These are phyloP conservation scores for Metschnikowia shivogae DNA, from an alignment of 805 yeast genomes.

Conservation along the genomic window DNA sequence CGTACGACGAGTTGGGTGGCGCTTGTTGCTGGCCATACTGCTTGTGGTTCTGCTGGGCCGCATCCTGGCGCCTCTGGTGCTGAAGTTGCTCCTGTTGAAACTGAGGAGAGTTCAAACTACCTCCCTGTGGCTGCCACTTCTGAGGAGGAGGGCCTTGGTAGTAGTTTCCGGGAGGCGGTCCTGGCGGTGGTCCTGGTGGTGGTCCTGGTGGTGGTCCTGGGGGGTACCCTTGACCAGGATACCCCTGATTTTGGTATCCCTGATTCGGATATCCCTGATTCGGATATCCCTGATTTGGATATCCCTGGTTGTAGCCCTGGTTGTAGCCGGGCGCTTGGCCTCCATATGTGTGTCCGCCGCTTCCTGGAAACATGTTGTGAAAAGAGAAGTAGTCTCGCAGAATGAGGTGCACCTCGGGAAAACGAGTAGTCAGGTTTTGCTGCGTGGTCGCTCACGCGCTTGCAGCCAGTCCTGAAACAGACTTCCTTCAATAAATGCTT, in stretches of 20 bases:
- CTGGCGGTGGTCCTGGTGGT: constrained; percentile 21
- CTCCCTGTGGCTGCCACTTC: constrained; percentile 15
- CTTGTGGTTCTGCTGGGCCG: constrained; percentile 7
- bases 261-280: constrained; percentile 6
- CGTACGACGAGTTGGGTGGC: constrained; percentile 17
- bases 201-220: constrained; percentile 9
- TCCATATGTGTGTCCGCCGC: constrained; percentile 18
- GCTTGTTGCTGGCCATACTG: constrained; percentile 15
- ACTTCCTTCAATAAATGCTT: too few species aligned
- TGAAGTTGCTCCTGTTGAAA: constrained; percentile 16
- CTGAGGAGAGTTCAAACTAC: constrained; percentile 15
- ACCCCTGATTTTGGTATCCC: constrained; percentile 3
- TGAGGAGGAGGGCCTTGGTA: constrained; percentile 19
- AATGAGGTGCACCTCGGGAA: background rate
- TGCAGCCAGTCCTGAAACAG: too few species aligned
- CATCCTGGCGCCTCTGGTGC: constrained; percentile 17
- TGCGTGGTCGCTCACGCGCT: too few species aligned
- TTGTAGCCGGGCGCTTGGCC: constrained; percentile 10
- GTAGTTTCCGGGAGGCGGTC: constrained; percentile 19
- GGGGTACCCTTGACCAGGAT: constrained; percentile 1
- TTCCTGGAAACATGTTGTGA: constrained; percentile 24
- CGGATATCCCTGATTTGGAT: constrained; percentile 5
- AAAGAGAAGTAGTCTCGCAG: background rate
- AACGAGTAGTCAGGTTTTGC: background rate
- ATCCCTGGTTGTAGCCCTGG: constrained; percentile 9